Evolutionary conservation across 23 red algal genomes (phyloP).

Genomic region (Gracilaria domingensis): DNA sequence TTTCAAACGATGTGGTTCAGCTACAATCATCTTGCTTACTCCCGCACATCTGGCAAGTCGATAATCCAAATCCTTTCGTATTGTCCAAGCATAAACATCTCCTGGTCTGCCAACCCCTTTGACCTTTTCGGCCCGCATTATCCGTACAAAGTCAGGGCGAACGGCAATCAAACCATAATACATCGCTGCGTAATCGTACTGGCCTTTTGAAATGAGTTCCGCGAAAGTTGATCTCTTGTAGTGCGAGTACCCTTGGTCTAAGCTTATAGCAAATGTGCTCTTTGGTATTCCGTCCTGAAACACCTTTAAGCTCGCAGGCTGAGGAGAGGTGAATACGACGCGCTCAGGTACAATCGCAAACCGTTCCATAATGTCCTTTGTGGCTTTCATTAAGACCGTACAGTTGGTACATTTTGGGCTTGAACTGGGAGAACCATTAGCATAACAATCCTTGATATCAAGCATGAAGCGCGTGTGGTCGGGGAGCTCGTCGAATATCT

Average conservation of each 20-base stretch:
- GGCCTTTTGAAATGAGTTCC: slow-evolving; percentile 12
- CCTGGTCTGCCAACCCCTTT: slow-evolving; percentile 14
- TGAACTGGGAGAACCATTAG: slow-evolving; percentile 6
- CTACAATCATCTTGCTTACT: slow-evolving; percentile 55
- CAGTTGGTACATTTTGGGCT: slow-evolving; percentile 47
- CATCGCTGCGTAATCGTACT: slow-evolving; percentile 37
- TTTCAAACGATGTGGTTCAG: slow-evolving; percentile 45
- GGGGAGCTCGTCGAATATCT: slow-evolving; percentile 61
- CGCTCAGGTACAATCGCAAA: slow-evolving; percentile 29
- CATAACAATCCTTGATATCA: slow-evolving; percentile 55
- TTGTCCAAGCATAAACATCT: slow-evolving; percentile 68
- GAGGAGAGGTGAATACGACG: slow-evolving; percentile 39
- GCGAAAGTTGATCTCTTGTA: slow-evolving; percentile 49
- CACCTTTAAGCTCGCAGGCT: slow-evolving; percentile 24
- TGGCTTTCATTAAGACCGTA: slow-evolving; percentile 35
- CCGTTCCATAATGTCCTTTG: slow-evolving; percentile 32
- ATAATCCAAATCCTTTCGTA: slow-evolving; percentile 69
- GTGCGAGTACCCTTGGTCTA: slow-evolving; percentile 44
- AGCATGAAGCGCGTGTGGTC: slow-evolving; percentile 55
- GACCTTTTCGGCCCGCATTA: slow-evolving; percentile 6
- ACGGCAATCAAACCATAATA: slow-evolving; percentile 53
- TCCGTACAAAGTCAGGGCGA: slow-evolving; percentile 62
- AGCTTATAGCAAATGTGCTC: slow-evolving; percentile 31
- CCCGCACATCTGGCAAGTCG: slow-evolving; percentile 61
- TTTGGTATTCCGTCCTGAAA: slow-evolving; percentile 44